Evolutionary conservation across 108 stramenopile species (phyloP).

Genomic region (Pseudonitzschia pungens): DNA sequence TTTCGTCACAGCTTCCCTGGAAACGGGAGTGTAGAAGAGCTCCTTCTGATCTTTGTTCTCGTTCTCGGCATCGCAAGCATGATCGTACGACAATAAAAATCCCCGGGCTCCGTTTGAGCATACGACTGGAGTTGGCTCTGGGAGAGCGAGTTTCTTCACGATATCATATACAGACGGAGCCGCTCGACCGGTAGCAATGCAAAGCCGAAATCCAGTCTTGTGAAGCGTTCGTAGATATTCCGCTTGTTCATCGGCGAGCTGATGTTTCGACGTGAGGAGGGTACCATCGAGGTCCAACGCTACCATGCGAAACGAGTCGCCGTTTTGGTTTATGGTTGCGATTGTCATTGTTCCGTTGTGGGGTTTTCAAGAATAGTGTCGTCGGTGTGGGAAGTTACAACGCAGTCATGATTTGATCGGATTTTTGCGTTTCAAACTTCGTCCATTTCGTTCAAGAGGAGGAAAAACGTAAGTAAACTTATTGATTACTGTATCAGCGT

Average conservation of each 20-base stretch:
- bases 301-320: slow-evolving; percentile 27
- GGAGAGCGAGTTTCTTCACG: slow-evolving; percentile 32
- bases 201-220: slow-evolving; percentile 39
- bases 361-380: no score
- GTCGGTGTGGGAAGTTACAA: no score
- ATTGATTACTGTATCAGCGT: no score
- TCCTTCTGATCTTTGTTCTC: slow-evolving; percentile 10
- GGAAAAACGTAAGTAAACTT: no score
- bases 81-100: slow-evolving; percentile 20
- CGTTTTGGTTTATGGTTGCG: background rate
- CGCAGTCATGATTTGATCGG: no score
- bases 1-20: slow-evolving; percentile 18
- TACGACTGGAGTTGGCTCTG: slow-evolving; percentile 42
- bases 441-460: no score
- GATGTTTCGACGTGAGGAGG: slow-evolving; percentile 40
- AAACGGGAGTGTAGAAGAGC: slow-evolving; percentile 37
- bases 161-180: slow-evolving; percentile 40
- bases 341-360: background rate
- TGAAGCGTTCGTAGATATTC: slow-evolving; percentile 49
- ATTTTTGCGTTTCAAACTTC: no score
- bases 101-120: slow-evolving; percentile 62
- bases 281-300: slow-evolving; percentile 72
- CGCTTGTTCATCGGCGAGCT: slow-evolving; percentile 40
- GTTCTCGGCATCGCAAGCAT: background rate
- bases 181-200: slow-evolving; percentile 64